phyloP scores from a whole-genome alignment of 2,329 filamentous ascomycete species.

The Nothomitra cinnamomea region DNA sequence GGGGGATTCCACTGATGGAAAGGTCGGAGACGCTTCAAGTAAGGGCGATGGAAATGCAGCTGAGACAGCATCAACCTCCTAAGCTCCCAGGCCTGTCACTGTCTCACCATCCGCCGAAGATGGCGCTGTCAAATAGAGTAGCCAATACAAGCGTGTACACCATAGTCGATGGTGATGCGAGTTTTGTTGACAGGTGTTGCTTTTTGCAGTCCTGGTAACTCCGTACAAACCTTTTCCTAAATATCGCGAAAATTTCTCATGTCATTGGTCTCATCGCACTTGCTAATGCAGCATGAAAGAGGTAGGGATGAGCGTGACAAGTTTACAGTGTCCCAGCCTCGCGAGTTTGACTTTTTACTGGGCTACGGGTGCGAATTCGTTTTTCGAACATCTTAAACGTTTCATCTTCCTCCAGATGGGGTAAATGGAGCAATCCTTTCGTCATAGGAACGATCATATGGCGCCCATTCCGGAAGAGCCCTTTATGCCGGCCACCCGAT shows the following conservation, averaged over 20 bases:
- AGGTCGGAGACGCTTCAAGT: too few relatives aligned
- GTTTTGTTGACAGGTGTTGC: neutral
- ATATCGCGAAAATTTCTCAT: too few relatives aligned
- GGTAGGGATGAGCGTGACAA: too few relatives aligned
- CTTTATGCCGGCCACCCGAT: too few relatives aligned
- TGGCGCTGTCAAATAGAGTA: slow-evolving; percentile 1
- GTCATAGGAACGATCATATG: too few relatives aligned
- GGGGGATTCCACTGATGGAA: neutral
- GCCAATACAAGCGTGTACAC: neutral
- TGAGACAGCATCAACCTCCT: neutral
- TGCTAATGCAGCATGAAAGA: too few relatives aligned
- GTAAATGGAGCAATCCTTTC: neutral
- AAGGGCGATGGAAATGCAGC: neutral
- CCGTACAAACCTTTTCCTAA: neutral
- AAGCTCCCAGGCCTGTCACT: neutral
- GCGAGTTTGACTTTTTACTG: neutral
- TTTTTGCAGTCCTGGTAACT: neutral
- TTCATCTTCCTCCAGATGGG: neutral
- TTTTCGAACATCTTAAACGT: neutral
- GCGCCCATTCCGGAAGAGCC: too few relatives aligned
- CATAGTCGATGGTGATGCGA: neutral
- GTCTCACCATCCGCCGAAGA: neutral
- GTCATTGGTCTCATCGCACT: too few relatives aligned
- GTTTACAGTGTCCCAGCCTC: neutral
- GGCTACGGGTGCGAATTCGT: neutral